These are phyloP conservation scores for Periconia sp. DNA, from an alignment of 2,329 filamentous ascomycete species.

Conservation along the genomic window DNA sequence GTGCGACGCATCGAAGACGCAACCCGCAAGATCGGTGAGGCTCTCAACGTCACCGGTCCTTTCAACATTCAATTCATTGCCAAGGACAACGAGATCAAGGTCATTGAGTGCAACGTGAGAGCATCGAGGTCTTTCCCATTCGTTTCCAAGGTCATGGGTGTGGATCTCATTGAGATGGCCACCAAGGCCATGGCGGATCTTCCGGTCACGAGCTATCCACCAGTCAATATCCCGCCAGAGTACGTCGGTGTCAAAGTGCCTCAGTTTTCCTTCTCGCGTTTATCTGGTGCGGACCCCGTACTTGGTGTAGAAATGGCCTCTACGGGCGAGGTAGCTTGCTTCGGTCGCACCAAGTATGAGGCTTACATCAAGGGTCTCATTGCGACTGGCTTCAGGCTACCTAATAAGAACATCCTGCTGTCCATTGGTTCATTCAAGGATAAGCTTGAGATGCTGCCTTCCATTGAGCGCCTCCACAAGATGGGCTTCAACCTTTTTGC, in stretches of 20 bases:
- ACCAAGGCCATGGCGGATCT: slow-evolving; percentile 94
- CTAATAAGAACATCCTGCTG: slow-evolving; percentile 91
- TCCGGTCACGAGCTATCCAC: slow-evolving; percentile 82
- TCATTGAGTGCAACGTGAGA: slow-evolving; percentile 98
- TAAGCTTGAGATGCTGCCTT: slow-evolving; percentile 95
- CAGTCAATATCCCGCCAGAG: slow-evolving; percentile 74
- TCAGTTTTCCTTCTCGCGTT: slow-evolving; percentile 97
- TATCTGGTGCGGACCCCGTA: slow-evolving; percentile 94
- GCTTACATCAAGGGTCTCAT: slow-evolving; percentile 96
- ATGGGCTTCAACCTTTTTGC: slow-evolving; percentile 96
- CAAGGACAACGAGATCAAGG: slow-evolving; percentile 99
- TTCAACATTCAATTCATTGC: slow-evolving; percentile 99
- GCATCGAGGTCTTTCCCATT: slow-evolving; percentile 97
- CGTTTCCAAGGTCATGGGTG: slow-evolving; percentile 97
- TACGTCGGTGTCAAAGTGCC: slow-evolving; percentile 98
- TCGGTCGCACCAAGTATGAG: slow-evolving; percentile 94
- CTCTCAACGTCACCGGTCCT: slow-evolving; percentile 93
- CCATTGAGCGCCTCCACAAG: slow-evolving; percentile 85
- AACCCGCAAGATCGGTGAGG: slow-evolving; percentile 91
- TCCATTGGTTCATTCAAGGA: slow-evolving; percentile 98
- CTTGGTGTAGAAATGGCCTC: slow-evolving; percentile 99
- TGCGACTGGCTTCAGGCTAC: slow-evolving; percentile 94
- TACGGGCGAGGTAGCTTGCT: slow-evolving; percentile 96
- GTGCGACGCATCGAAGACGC: slow-evolving; percentile 92
- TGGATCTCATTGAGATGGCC: slow-evolving; percentile 97